These are phyloP conservation scores for Argentina anserina DNA, from an alignment of 306 rosid genomes.

Conservation along the genomic window DNA sequence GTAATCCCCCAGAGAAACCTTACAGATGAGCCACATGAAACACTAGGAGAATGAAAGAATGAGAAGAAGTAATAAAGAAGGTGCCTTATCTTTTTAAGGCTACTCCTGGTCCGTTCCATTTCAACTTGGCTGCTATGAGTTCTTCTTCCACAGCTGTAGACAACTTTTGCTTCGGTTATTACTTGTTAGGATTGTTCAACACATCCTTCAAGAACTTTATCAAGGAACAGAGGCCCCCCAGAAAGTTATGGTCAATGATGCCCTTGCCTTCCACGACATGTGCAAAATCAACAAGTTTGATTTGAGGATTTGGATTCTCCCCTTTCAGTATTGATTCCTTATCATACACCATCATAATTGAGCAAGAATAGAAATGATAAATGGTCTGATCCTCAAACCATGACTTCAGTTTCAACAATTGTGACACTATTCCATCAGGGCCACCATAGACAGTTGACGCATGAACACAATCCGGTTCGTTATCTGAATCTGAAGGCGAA, in stretches of 20 bases:
- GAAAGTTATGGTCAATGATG: conserved; percentile 81
- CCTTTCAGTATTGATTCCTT: conserved; percentile 34
- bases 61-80: not conserved
- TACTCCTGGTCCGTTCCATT: not conserved
- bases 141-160: not conserved
- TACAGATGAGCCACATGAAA: not conserved
- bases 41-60: not conserved
- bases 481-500: conserved; percentile 14
- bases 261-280: conserved; percentile 59
- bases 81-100: not conserved
- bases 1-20: not conserved
- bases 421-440: conserved; percentile 46
- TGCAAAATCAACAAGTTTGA: conserved; percentile 82
- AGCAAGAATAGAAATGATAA: conserved; percentile 66
- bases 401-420: conserved; percentile 56
- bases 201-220: conserved; percentile 61
- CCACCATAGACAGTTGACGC: conserved; percentile 51
- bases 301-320: conserved; percentile 25
- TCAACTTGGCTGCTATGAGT: not conserved
- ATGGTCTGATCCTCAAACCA: conserved; percentile 86
- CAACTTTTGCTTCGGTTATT: not conserved
- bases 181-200: conserved; percentile 9
- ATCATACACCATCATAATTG: conserved; percentile 59
- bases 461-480: conserved; percentile 44
- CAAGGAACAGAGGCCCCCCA: conserved; percentile 90